These are phyloP conservation scores for Coemansia sp. DNA, from an alignment of 192 early-diverging fungal genomes.

Conservation along the genomic window DNA sequence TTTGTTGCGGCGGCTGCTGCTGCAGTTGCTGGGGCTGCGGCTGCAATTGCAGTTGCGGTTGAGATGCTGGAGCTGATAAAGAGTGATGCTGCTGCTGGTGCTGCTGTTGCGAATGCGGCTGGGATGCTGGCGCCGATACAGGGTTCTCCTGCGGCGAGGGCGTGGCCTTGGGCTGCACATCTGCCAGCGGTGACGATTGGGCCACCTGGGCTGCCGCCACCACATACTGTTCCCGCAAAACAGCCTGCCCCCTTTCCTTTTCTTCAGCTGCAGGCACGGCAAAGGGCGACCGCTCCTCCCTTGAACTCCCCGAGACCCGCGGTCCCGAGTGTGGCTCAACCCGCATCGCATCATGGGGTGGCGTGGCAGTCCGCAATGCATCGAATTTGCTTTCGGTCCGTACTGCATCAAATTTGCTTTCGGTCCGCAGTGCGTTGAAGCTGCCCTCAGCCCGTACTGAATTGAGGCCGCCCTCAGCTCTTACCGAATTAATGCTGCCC, in stretches of 20 bases:
- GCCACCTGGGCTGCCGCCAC: slow-evolving; percentile 7
- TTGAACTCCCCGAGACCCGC: slow-evolving; percentile 3
- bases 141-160: slow-evolving; percentile 2
- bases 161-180: not conserved
- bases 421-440: no score
- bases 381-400: slow-evolving; percentile 11
- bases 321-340: not conserved
- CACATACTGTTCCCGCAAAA: slow-evolving; percentile 22
- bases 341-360: not conserved
- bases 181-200: slow-evolving; percentile 1
- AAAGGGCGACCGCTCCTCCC: slow-evolving; percentile 6
- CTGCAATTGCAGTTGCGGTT: not conserved
- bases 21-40: not conserved
- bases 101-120: not conserved
- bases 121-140: not conserved
- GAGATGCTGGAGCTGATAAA: not conserved
- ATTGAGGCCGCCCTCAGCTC: no score
- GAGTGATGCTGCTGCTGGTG: slow-evolving; percentile 13
- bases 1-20: not conserved
- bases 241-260: not conserved
- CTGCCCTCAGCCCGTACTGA: no score
- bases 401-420: no score
- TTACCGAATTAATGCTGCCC: no score
- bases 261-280: slow-evolving; percentile 11
- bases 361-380: not conserved